Base-by-base conservation (phyloP, 2,329 filamentous ascomycete genomes). In the Thelonectria olida region DNA sequence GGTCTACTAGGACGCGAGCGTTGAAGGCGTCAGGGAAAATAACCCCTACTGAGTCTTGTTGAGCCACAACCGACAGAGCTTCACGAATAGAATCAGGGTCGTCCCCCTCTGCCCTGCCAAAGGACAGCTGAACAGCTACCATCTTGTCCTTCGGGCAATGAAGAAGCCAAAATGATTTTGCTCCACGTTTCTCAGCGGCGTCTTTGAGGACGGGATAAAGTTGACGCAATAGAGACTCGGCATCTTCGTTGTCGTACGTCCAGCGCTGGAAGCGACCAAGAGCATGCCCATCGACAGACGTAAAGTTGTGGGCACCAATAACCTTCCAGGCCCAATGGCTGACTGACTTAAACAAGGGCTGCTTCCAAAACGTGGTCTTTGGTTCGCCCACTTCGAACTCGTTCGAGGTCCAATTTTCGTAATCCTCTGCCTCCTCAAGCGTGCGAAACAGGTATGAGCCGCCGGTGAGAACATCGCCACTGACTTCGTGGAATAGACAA, bases 371-470 rank as follows among this genome's bases (percentile, higher is more conserved):
- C 2, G 53, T 64, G 1, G 60, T 64, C 22, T 66, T 58, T 5
- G 67, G 67, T 3, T 69, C 65, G 0, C 67, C 67, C 1, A 69
- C 63, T 42, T 67, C 45, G 19, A 69, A 69, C 1, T 69, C 67
- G 17, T 69, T 64, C 19, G 54, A 67, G 0, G 67, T 66, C 67
- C 67, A 69, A n/a, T 61, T 34, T 7, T 64, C 53, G 1, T 13
- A 69, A 0, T 36, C 41, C 5, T 66, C 51, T 5, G 65, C 65
- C 1, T 69, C 57, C 1, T 67, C 50, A 3, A 54, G 4, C 0
- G 67, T 69, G 12, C 58, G 51, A 17, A 69, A 69, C 2, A 69
- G 47, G 12, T 69, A 69, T 1, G 45, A 28, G 7, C 67, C 67
- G 3, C 67, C 67, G 0, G 67, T 66, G 1, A 69, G 51, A 38